These are phyloP conservation scores for Trichoderma koningiopsis DNA, from an alignment of 2,329 filamentous ascomycete species.

Conservation along the genomic window DNA sequence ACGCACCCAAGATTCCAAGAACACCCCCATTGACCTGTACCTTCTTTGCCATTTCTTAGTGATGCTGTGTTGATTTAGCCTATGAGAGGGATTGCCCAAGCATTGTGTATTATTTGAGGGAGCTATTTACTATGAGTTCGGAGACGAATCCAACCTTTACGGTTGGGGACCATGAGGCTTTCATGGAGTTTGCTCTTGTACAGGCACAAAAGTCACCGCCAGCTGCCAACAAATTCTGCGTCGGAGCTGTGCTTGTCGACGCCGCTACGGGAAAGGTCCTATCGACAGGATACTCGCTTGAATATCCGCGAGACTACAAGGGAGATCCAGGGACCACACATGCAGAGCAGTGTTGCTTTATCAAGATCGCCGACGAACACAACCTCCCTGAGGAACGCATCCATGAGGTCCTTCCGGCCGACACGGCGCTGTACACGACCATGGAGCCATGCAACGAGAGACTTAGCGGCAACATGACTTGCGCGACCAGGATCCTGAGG, in stretches of 20 bases:
- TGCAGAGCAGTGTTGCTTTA: slow-evolving; percentile 48
- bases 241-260: slow-evolving; percentile 46
- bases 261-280: slow-evolving; percentile 41
- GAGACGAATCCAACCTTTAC: slow-evolving; percentile 27
- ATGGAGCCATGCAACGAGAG: slow-evolving; percentile 50
- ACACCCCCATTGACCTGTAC: background rate
- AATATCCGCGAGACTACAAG: slow-evolving; percentile 41
- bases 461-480: slow-evolving; percentile 44
- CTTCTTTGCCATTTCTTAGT: background rate
- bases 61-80: background rate
- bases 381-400: slow-evolving; percentile 41
- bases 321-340: slow-evolving; percentile 45
- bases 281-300: slow-evolving; percentile 47
- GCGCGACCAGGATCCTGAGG: slow-evolving; percentile 40
- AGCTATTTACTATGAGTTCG: background rate
- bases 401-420: slow-evolving; percentile 40
- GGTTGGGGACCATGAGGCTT: slow-evolving; percentile 39
- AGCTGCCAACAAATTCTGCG: slow-evolving; percentile 44
- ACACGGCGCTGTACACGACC: slow-evolving; percentile 48
- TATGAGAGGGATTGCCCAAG: background rate
- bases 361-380: slow-evolving; percentile 45
- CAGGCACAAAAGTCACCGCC: slow-evolving; percentile 43
- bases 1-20: background rate
- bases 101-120: background rate
- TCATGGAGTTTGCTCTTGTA: slow-evolving; percentile 44